Evolutionary conservation across 805 yeast species (phyloP).

Genomic region (Jamesozyma spencerorum): DNA sequence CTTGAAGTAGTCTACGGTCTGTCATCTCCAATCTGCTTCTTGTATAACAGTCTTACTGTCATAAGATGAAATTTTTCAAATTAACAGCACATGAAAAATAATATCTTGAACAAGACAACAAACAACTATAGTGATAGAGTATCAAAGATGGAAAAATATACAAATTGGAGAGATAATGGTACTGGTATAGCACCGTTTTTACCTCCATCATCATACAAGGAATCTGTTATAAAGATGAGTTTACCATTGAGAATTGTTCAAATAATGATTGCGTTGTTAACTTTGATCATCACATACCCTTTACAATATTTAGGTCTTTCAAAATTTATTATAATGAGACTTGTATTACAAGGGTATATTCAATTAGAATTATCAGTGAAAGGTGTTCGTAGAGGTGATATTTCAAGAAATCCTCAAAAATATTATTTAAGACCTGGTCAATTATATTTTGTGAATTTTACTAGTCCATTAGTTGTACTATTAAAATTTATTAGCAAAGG

Average conservation of each 20-base stretch:
- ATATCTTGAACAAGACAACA: constrained; percentile 26
- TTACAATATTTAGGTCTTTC: neutral
- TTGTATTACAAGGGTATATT: neutral
- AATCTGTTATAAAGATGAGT: neutral
- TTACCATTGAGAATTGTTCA: neutral
- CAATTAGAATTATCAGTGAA: constrained; percentile 33
- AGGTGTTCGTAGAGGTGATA: constrained; percentile 35
- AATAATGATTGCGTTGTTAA: neutral
- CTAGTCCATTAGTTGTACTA: constrained; percentile 40
- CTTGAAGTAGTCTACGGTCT: too few relatives aligned
- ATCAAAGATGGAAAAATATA: constrained; percentile 59
- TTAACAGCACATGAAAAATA: too few relatives aligned
- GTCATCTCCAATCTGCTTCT: too few relatives aligned
- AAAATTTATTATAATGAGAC: too few relatives aligned
- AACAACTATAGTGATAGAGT: neutral
- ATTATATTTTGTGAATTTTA: constrained; percentile 40
- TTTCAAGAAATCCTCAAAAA: constrained; percentile 2
- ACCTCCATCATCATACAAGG: constrained; percentile 36
- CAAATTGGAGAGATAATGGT: constrained; percentile 79
- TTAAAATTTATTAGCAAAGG: constrained; percentile 25
- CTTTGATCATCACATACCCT: neutral
- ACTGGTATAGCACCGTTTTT: constrained; percentile 90
- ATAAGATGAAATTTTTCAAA: too few relatives aligned
- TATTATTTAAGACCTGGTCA: constrained; percentile 33
- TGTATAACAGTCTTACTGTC: too few relatives aligned